Percentiles rank a stretch among this genome's conserved stretches.
These are phyloP conservation scores for Aurinia saxatilis DNA, from an alignment of 345 rosid species.

Conservation along the genomic window DNA sequence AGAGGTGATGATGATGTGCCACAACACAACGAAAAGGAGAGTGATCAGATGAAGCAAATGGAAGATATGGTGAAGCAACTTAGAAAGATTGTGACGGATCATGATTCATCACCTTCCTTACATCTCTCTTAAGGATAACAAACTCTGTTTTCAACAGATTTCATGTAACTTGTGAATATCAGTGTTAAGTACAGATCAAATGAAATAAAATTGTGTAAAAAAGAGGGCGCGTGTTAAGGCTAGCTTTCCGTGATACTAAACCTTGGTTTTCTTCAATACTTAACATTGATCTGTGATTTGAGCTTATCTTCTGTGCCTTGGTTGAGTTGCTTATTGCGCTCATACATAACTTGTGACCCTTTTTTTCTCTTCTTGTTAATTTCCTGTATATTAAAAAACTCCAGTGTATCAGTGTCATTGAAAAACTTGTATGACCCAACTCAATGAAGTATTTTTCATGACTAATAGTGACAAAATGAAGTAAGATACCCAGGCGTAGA, in stretches of 20 bases:
- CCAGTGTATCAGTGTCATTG: too few relatives aligned
- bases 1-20: constrained; percentile 28
- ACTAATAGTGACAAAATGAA: too few relatives aligned
- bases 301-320: constrained; percentile 55
- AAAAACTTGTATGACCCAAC: too few relatives aligned
- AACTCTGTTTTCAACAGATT: background rate
- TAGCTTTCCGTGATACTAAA: background rate
- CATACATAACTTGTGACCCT: constrained; percentile 42
- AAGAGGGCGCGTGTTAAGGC: background rate
- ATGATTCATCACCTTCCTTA: constrained; percentile 25
- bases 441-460: too few relatives aligned
- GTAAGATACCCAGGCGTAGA: too few relatives aligned
- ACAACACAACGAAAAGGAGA: constrained; percentile 35
- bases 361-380: constrained; percentile 45
- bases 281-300: constrained; percentile 46
- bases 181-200: background rate
- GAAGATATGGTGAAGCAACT: constrained; percentile 48
- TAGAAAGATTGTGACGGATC: constrained; percentile 28
- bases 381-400: too few relatives aligned
- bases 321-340: constrained; percentile 59
- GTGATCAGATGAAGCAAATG: constrained; percentile 34
- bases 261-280: constrained; percentile 23
- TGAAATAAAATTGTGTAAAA: background rate
- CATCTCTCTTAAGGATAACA: background rate
- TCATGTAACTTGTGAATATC: constrained; percentile 5